Conservation (phyloP, 2,329 filamentous ascomycete species). For the Drechslera avenae region DNA sequence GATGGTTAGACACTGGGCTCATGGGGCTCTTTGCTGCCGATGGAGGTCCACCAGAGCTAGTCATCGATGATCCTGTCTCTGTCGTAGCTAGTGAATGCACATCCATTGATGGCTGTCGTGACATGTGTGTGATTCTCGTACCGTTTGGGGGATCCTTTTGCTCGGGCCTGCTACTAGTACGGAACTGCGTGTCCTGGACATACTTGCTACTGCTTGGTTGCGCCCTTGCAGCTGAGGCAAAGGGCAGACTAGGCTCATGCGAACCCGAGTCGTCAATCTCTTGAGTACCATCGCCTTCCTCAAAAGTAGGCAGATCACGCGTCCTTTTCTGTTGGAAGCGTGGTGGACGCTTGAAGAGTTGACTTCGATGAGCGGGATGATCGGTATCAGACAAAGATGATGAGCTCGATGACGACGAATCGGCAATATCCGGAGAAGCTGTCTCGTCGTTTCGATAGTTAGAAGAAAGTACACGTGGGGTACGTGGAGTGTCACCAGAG, state of each 20-base stretch:
- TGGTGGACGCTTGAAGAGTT: slow-evolving; percentile 52
- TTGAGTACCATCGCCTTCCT: slow-evolving; percentile 40
- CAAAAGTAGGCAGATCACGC: slow-evolving; percentile 31
- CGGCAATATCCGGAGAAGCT: slow-evolving; percentile 29
- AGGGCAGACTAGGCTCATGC: slow-evolving; percentile 52
- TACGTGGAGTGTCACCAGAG: slow-evolving; percentile 16
- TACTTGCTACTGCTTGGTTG: slow-evolving; percentile 10
- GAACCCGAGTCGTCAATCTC: slow-evolving; percentile 61
- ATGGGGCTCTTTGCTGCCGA: slow-evolving; percentile 27
- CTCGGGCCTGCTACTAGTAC: slow-evolving; percentile 9
- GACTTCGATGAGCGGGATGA: slow-evolving; percentile 50
- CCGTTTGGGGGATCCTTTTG: slow-evolving; percentile 17
- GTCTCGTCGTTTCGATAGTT: slow-evolving; percentile 17
- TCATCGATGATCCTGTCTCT: slow-evolving; percentile 59
- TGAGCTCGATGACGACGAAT: slow-evolving; percentile 38
- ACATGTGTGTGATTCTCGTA: slow-evolving; percentile 1
- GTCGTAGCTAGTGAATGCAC: slow-evolving; percentile 29
- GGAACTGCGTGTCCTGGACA: slow-evolving; percentile 13
- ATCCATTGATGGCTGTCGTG: slow-evolving; percentile 22
- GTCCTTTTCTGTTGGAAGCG: slow-evolving; percentile 42
- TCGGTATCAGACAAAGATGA: slow-evolving; percentile 44
- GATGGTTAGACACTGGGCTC: slow-evolving; percentile 59
- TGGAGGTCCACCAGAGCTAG: slow-evolving; percentile 44
- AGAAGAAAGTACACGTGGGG: slow-evolving; percentile 10
- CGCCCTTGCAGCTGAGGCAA: slow-evolving; percentile 41